A percentile compares a stretch with the other conserved stretches of the same genome.
Conservation (phyloP, 2,329 filamentous ascomycete genomes). For the Diaporthe aspalathi region DNA sequence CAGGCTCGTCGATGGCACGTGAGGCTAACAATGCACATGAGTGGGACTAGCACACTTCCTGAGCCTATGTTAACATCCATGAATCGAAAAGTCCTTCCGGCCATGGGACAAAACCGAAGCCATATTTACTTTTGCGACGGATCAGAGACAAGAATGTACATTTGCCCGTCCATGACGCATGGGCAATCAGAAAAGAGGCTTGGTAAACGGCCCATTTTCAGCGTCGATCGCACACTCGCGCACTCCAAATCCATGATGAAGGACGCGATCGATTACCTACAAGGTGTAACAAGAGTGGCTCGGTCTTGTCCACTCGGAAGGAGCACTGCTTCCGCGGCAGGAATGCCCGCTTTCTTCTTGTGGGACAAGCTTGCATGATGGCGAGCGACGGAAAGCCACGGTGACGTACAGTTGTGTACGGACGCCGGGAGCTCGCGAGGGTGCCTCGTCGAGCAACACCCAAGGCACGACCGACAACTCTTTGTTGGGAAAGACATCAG, state of each 20-base stretch:
- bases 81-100: too few species aligned
- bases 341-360: conserved; percentile 19
- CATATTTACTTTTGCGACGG: conserved; percentile 22
- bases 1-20: conserved; percentile 26
- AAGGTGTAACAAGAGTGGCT: not conserved
- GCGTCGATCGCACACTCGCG: not conserved
- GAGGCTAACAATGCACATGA: not conserved
- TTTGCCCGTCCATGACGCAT: not conserved
- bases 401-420: not conserved
- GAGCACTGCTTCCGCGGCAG: not conserved
- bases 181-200: not conserved
- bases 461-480: conserved; percentile 12
- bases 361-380: conserved; percentile 1
- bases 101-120: not conserved
- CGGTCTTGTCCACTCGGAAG: conserved; percentile 11
- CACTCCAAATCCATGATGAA: conserved; percentile 16
- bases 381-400: conserved; percentile 9
- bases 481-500: conserved; percentile 28
- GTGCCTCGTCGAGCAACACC: not conserved
- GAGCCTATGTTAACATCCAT: not conserved
- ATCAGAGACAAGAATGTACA: not conserved
- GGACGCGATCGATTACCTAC: conserved; percentile 6
- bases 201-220: conserved; percentile 10
- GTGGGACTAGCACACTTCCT: not conserved
- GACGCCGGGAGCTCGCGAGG: not conserved